phyloP scores from a whole-genome alignment of 495 filamentous ascomycete species.

The Trichocladium uniseriatum region DNA sequence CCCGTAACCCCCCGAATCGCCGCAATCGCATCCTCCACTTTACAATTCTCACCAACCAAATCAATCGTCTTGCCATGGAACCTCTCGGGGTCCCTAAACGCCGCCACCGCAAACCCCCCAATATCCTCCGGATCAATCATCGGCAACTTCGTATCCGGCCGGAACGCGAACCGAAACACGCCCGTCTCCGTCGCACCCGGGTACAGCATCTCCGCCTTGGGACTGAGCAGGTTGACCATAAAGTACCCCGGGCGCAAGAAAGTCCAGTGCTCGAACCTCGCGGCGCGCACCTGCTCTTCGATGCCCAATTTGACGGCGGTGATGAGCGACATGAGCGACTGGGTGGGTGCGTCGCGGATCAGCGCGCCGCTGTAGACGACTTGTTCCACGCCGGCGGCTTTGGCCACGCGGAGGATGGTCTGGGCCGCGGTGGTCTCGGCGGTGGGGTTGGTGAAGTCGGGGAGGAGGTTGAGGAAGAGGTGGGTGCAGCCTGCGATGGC shows the following conservation, averaged over 20 bases:
- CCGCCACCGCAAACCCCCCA: conserved; percentile 37
- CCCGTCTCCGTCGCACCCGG: conserved; percentile 29
- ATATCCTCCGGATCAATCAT: conserved; percentile 43
- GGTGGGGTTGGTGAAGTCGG: conserved; percentile 19
- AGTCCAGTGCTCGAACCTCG: conserved; percentile 34
- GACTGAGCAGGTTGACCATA: conserved; percentile 41
- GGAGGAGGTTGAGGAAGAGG: conserved; percentile 42
- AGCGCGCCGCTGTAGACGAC: conserved; percentile 34
- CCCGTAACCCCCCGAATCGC: conserved; percentile 26
- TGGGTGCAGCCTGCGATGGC: conserved; percentile 34
- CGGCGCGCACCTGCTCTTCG: conserved; percentile 24
- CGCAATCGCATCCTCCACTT: conserved; percentile 24
- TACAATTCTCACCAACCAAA: conserved; percentile 32
- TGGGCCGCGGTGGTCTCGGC: conserved; percentile 31
- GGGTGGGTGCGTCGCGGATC: too few relatives aligned
- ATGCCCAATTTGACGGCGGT: conserved; percentile 34
- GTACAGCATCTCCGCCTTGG: conserved; percentile 28
- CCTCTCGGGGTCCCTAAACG: conserved; percentile 30
- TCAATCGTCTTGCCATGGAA: conserved; percentile 33
- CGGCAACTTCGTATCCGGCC: conserved; percentile 24
- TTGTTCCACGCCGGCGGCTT: conserved; percentile 29
- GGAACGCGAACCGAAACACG: conserved; percentile 14
- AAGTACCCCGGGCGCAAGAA: conserved; percentile 40
- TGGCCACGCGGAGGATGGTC: conserved; percentile 35
- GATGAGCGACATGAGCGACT: too few relatives aligned